Base-by-base conservation (phyloP, 352 stramenopile genomes). In the Pythium aristosporum region DNA sequence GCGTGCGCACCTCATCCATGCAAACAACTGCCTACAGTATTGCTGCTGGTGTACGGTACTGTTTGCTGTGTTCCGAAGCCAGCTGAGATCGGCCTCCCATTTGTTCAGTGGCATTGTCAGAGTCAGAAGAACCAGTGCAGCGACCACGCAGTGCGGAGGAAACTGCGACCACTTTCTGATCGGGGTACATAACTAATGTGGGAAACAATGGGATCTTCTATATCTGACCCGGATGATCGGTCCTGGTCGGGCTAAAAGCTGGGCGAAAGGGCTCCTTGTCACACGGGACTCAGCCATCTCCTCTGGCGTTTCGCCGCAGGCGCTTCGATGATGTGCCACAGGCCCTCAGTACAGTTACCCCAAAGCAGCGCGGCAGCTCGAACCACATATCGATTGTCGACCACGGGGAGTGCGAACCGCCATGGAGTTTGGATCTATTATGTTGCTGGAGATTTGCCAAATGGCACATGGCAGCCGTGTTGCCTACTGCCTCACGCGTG, bases 401-500 rank as follows among this genome's bases (percentile, higher is more conserved):
- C 16, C n/a, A 49, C 47, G 39, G 25, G 7, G 37, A 36, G 32
- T 32, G 28, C n/a, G 25, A 44, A 28, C 9, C 11, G 36, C 36
- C n/a, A 88, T 88, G 79, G 75, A 84, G 23, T 61, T 82, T 34
- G 74, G 74, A 47, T 63, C 65, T 4, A 75, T 88, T 61, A 87
- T 80, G 30, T 59, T 92, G 46, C 66, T 94, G 43, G 79, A 92
- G 56, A 74, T 94, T 44, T 77, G 76, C 49, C 65, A 84, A 44
- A 63, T 77, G 25, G 73, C 79, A 5, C 67, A 71, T 18, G 73
- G 79, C 50, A 80, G 72, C 32, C 74, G 72, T 23, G 66, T 92
- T 28, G 86, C 80, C 11, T 91, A 77, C 69, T 94, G 86, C 60
- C 62, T 92, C 2, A 73, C 79, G 5, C 80, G 75, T 3, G 86